These are phyloP conservation scores for Eutrema heterophyllum DNA, from an alignment of 345 rosid species.

Conservation along the genomic window DNA sequence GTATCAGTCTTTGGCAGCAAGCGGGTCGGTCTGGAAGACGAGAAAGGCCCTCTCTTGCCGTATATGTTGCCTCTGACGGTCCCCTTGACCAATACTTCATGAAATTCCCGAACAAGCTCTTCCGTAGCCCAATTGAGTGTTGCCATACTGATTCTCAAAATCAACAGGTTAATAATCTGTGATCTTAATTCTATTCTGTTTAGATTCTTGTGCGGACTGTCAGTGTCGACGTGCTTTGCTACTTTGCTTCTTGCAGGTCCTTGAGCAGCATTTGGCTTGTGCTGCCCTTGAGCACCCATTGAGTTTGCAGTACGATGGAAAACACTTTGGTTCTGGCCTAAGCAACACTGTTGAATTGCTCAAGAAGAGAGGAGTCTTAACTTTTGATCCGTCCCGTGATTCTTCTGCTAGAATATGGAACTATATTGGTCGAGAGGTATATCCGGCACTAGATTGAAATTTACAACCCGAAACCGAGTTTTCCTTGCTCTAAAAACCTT, in stretches of 20 bases:
- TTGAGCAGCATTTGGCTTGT: slow-evolving; percentile 83
- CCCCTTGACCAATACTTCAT: slow-evolving; percentile 94
- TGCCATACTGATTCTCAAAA: slow-evolving; percentile 84
- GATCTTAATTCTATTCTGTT: not conserved
- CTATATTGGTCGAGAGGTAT: slow-evolving; percentile 86
- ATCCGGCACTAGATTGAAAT: not conserved
- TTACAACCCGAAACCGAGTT: slow-evolving; percentile 7
- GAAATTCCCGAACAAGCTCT: slow-evolving; percentile 80
- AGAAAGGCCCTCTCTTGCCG: slow-evolving; percentile 77
- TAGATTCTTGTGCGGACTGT: slow-evolving; percentile 1
- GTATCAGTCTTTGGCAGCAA: slow-evolving; percentile 87
- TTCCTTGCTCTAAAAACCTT: slow-evolving; percentile 10
- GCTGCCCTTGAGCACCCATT: slow-evolving; percentile 85
- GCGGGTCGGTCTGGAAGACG: slow-evolving; percentile 98
- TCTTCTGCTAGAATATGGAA: slow-evolving; percentile 62
- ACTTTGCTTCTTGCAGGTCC: slow-evolving; percentile 50
- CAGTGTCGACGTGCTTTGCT: slow-evolving; percentile 8
- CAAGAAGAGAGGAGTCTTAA: slow-evolving; percentile 52
- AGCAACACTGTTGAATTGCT: slow-evolving; percentile 46
- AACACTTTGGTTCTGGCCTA: slow-evolving; percentile 65
- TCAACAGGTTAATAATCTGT: slow-evolving; percentile 48
- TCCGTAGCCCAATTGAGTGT: slow-evolving; percentile 77
- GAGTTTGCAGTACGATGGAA: slow-evolving; percentile 66
- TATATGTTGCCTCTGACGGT: slow-evolving; percentile 77
- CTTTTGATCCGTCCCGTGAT: slow-evolving; percentile 49